These are phyloP conservation scores for Populus davidiana DNA, from an alignment of 345 rosid genomes.

Conservation along the genomic window DNA sequence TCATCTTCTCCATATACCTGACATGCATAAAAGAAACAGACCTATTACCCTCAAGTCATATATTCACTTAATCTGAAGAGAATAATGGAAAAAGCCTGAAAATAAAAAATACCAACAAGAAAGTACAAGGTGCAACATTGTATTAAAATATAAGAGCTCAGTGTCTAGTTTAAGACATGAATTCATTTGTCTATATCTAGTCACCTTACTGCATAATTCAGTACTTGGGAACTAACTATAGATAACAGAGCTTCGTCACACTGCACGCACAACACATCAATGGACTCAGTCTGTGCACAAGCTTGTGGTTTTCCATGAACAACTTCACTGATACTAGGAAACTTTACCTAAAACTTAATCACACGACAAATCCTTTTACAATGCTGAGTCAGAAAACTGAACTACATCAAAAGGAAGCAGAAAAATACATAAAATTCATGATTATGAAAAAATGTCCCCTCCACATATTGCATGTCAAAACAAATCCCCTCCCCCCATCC, in stretches of 20 bases:
- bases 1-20: slow-evolving; percentile 89
- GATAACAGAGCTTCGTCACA: not conserved
- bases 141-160: not conserved
- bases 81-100: not conserved
- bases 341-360: not conserved
- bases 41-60: slow-evolving; percentile 12
- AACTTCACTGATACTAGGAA: not conserved
- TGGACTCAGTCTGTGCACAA: not conserved
- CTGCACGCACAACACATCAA: not conserved
- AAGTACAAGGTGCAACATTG: not conserved
- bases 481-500: not conserved
- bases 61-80: not conserved
- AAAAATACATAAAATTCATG: not conserved
- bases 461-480: not conserved
- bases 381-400: not conserved
- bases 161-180: not conserved
- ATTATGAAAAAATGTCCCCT: not conserved
- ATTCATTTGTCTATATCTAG: not conserved
- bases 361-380: not conserved
- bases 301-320: not conserved
- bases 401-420: not conserved
- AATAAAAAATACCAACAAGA: not conserved
- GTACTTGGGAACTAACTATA: not conserved
- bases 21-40: slow-evolving; percentile 8
- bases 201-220: not conserved